Evolutionary conservation across 208 protist species (phyloP).

Genomic region (Lotmaria passim): DNA sequence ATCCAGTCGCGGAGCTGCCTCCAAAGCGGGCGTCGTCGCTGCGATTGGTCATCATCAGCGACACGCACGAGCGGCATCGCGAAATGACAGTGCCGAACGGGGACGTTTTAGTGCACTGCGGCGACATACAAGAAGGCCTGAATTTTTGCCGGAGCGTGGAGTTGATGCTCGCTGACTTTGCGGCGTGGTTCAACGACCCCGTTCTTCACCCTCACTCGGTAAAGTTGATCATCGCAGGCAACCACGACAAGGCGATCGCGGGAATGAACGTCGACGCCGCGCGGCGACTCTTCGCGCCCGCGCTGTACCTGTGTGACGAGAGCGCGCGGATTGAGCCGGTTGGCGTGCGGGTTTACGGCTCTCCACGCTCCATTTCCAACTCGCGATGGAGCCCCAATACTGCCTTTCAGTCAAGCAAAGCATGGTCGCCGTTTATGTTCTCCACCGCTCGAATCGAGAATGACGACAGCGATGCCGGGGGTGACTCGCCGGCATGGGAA

Average conservation of each 20-base stretch:
- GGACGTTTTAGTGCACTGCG: conserved; percentile 74
- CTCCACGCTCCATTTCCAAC: conserved; percentile 63
- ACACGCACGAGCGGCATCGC: conserved; percentile 70
- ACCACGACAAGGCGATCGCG: conserved; percentile 70
- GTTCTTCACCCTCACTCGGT: conserved; percentile 68
- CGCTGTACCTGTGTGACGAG: conserved; percentile 63
- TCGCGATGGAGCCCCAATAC: conserved; percentile 58
- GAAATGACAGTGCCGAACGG: conserved; percentile 56
- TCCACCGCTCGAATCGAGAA: background rate
- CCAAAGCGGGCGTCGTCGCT: conserved; percentile 36
- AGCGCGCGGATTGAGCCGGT: conserved; percentile 49
- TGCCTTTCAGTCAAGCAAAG: conserved; percentile 45
- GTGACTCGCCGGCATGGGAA: background rate
- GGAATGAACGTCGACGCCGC: conserved; percentile 33
- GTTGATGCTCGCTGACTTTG: conserved; percentile 54
- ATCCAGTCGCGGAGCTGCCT: conserved; percentile 22
- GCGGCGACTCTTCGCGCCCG: conserved; percentile 42
- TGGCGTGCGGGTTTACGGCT: conserved; percentile 63
- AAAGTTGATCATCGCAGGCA: conserved; percentile 88
- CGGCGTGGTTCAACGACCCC: conserved; percentile 54
- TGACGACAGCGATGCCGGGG: background rate
- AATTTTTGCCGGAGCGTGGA: conserved; percentile 21
- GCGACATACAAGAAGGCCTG: conserved; percentile 65
- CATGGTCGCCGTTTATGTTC: conserved; percentile 35
- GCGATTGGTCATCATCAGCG: conserved; percentile 73